Conservation (phyloP, 1,284 basidiomycete species). For the Meira miltonrushii region DNA sequence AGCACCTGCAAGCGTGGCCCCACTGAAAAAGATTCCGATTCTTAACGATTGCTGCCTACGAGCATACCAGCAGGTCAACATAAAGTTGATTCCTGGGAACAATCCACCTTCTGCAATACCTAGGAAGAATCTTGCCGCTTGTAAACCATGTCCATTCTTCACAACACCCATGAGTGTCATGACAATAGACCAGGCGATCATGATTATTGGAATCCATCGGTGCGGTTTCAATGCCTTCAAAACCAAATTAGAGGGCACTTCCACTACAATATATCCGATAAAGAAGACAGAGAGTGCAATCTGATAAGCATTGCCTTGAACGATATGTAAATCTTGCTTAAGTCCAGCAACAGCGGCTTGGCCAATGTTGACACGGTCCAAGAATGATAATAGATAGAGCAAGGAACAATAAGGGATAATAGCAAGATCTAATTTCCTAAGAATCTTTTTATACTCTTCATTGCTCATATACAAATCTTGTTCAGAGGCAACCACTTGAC, state of each 20-base stretch:
- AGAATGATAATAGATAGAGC: slow-evolving; percentile 40
- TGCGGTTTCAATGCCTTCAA: slow-evolving; percentile 36
- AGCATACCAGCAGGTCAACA: slow-evolving; percentile 36
- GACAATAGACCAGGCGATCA: slow-evolving; percentile 34
- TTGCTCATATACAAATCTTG: slow-evolving; percentile 18
- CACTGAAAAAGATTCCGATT: slow-evolving; percentile 51
- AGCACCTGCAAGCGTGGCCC: slow-evolving; percentile 51
- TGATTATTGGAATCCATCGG: slow-evolving; percentile 29
- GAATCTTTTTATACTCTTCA: slow-evolving; percentile 29
- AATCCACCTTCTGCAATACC: slow-evolving; percentile 29
- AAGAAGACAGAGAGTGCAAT: slow-evolving; percentile 29
- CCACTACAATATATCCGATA: slow-evolving; percentile 24
- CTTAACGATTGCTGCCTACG: slow-evolving; percentile 27
- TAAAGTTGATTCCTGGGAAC: slow-evolving; percentile 37
- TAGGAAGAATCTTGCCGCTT: slow-evolving; percentile 22
- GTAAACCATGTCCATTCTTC: slow-evolving; percentile 17
- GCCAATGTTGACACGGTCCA: slow-evolving; percentile 46
- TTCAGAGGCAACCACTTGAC: too few relatives aligned
- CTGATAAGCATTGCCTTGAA: slow-evolving; percentile 56
- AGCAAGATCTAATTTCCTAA: slow-evolving; percentile 38
- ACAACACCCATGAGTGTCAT: slow-evolving; percentile 35
- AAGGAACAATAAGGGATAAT: slow-evolving; percentile 44
- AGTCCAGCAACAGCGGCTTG: slow-evolving; percentile 27
- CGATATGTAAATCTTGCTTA: slow-evolving; percentile 13
- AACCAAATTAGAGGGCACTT: slow-evolving; percentile 39